These are phyloP conservation scores for Furcasterigmium sp. DNA, from an alignment of 2,329 filamentous ascomycete species.

Conservation along the genomic window DNA sequence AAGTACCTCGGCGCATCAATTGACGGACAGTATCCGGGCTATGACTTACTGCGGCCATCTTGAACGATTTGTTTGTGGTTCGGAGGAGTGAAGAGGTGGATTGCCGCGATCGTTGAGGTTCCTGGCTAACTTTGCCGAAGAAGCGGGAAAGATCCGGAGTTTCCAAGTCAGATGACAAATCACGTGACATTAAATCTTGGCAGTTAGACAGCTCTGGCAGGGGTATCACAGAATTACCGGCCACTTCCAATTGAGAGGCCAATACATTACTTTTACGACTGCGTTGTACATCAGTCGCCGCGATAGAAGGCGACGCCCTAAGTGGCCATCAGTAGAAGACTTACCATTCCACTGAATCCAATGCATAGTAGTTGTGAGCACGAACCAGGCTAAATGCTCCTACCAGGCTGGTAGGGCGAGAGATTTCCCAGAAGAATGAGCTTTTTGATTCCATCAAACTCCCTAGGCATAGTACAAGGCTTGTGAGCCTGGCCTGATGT, in stretches of 20 bases:
- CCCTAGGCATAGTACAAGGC: conserved; percentile 15
- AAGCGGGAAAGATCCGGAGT: conserved; percentile 22
- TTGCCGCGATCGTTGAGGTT: conserved; percentile 39
- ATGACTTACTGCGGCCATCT: conserved; percentile 65
- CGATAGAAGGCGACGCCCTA: too few species aligned
- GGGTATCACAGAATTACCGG: too few species aligned
- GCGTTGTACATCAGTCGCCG: too few species aligned
- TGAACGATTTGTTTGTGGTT: conserved; percentile 43
- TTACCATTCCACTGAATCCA: too few species aligned
- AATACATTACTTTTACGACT: too few species aligned
- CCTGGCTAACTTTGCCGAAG: conserved; percentile 41
- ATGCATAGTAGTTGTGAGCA: too few species aligned
- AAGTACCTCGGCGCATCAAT: conserved; percentile 15
- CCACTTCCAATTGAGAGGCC: too few species aligned
- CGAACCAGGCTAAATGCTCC: too few species aligned
- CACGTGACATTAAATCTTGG: too few species aligned
- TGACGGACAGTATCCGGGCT: conserved; percentile 3
- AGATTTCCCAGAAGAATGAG: conserved; percentile 1
- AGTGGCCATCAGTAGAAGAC: too few species aligned
- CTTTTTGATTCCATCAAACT: conserved; percentile 5
- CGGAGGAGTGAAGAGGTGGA: conserved; percentile 41
- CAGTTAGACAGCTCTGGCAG: too few species aligned
- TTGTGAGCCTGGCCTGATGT: conserved; percentile 9
- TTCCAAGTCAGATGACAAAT: conserved; percentile 8
- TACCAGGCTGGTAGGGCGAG: too few species aligned